These are phyloP conservation scores for Stellera chamaejasme DNA, from an alignment of 345 rosid species.

Conservation along the genomic window DNA sequence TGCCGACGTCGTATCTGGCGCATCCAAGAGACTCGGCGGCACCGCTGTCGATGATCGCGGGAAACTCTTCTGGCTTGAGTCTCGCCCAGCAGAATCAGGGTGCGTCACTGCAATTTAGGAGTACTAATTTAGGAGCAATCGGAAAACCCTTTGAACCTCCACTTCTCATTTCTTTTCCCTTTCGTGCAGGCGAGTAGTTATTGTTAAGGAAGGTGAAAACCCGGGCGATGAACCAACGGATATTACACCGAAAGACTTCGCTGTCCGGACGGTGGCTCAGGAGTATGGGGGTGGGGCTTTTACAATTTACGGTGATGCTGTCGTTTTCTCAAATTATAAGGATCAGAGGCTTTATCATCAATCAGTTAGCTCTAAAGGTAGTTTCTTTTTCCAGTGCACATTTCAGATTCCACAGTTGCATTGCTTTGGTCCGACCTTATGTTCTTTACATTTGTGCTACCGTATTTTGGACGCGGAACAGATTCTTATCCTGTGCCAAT, in stretches of 20 bases:
- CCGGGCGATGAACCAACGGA: slow-evolving; percentile 51
- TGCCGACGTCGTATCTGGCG: slow-evolving; percentile 74
- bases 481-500: slow-evolving; percentile 56
- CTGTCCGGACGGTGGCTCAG: slow-evolving; percentile 73
- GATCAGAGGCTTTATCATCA: slow-evolving; percentile 86
- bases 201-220: slow-evolving; percentile 47
- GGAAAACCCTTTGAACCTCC: background rate
- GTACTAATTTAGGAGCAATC: background rate
- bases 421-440: background rate
- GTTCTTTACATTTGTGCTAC: slow-evolving; percentile 7
- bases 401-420: background rate
- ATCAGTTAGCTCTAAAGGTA: slow-evolving; percentile 34
- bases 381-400: background rate
- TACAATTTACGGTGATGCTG: slow-evolving; percentile 35
- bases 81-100: slow-evolving; percentile 85
- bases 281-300: slow-evolving; percentile 98
- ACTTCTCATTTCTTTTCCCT: background rate
- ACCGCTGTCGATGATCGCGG: slow-evolving; percentile 63
- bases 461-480: slow-evolving; percentile 16
- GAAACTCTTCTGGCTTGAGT: slow-evolving; percentile 72
- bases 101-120: slow-evolving; percentile 13
- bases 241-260: slow-evolving; percentile 74
- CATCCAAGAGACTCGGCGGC: slow-evolving; percentile 78
- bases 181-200: slow-evolving; percentile 51
- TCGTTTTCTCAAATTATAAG: slow-evolving; percentile 77